Evolutionary conservation across 129 eudicot genomes (phyloP).

Genomic region (Apium graveolens): DNA sequence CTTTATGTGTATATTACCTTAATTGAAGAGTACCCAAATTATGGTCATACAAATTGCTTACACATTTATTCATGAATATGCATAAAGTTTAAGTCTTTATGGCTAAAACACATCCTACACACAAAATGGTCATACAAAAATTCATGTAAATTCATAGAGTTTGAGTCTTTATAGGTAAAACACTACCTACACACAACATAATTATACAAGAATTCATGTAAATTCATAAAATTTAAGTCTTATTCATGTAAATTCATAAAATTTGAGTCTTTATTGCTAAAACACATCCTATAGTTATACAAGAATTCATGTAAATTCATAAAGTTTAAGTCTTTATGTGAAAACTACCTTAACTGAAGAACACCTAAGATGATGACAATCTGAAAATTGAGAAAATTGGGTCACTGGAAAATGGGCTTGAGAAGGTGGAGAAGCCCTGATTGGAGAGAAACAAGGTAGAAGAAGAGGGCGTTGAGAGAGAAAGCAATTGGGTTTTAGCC

Average conservation of each 20-base stretch:
- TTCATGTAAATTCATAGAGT: no score
- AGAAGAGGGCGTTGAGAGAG: conserved; percentile 29
- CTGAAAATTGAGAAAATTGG: conserved; percentile 16
- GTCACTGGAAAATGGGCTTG: conserved; percentile 8
- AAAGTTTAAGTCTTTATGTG: neutral
- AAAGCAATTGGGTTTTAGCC: conserved; percentile 26
- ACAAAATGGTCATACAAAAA: no score
- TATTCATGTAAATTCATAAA: neutral
- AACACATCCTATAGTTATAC: neutral
- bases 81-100: neutral
- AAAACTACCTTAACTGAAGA: conserved; percentile 26
- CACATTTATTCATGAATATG: neutral
- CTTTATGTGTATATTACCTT: no score
- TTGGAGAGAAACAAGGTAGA: conserved; percentile 14
- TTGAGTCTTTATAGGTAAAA: no score
- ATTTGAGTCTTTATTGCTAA: neutral
- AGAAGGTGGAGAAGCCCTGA: conserved; percentile 23
- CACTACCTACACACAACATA: no score
- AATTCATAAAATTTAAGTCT: neutral
- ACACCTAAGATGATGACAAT: conserved; percentile 7
- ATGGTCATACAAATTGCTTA: neutral
- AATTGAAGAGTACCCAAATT: no score
- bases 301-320: neutral
- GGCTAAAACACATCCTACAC: no score
- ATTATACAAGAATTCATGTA: no score